Conservation (phyloP, 2,329 filamentous ascomycete genomes). For the Teratosphaeria viscida region DNA sequence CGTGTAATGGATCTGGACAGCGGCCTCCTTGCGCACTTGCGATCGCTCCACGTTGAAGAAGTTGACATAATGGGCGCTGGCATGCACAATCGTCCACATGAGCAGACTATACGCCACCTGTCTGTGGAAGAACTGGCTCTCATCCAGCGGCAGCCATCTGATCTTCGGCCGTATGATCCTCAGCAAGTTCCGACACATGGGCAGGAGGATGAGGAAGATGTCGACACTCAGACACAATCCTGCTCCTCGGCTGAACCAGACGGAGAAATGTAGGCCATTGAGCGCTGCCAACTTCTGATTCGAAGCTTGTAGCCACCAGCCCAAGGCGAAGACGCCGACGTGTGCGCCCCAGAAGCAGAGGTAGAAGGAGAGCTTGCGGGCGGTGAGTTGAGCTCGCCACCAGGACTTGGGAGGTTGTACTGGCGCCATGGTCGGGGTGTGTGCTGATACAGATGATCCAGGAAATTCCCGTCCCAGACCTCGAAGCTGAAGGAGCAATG, state of each 20-base stretch:
- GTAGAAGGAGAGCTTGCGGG: slow-evolving; percentile 27
- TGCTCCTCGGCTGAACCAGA: slow-evolving; percentile 93
- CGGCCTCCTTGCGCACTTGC: slow-evolving; percentile 69
- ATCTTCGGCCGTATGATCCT: slow-evolving; percentile 77
- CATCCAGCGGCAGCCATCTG: slow-evolving; percentile 82
- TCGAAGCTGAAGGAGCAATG: background rate
- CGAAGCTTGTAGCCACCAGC: slow-evolving; percentile 52
- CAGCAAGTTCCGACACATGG: slow-evolving; percentile 87
- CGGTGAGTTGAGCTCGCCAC: slow-evolving; percentile 25
- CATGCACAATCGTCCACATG: slow-evolving; percentile 70
- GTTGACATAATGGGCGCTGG: slow-evolving; percentile 83
- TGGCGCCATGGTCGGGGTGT: background rate
- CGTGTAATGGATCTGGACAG: slow-evolving; percentile 83
- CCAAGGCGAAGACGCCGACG: slow-evolving; percentile 26
- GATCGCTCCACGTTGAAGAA: slow-evolving; percentile 90
- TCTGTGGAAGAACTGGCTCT: slow-evolving; percentile 93
- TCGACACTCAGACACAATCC: slow-evolving; percentile 78
- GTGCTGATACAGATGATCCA: background rate
- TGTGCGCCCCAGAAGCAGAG: slow-evolving; percentile 28
- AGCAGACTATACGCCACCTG: slow-evolving; percentile 87
- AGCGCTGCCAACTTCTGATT: slow-evolving; percentile 62
- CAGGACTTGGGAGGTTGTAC: slow-evolving; percentile 16
- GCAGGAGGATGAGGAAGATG: slow-evolving; percentile 76
- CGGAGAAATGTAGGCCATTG: slow-evolving; percentile 75
- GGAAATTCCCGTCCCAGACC: background rate